Conservation (phyloP, 2,329 filamentous ascomycete species). For the Dryadomyces sulphureus region DNA sequence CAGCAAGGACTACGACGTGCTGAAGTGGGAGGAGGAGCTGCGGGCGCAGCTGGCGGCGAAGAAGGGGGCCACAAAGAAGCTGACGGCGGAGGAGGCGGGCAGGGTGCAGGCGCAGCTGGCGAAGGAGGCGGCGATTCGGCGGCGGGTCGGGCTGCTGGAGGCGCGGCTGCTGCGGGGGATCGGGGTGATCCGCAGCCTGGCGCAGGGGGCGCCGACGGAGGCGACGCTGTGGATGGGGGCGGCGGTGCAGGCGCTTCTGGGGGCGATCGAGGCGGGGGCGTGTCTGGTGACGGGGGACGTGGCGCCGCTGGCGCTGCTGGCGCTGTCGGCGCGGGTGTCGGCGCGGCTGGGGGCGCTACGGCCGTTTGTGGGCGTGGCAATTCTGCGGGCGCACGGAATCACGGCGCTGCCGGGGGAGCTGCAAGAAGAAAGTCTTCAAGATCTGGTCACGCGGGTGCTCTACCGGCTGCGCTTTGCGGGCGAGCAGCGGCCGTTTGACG, state of each 20-base stretch:
- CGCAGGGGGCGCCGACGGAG: conserved; percentile 78
- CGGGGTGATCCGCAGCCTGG: conserved; percentile 70
- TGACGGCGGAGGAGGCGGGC: conserved; percentile 73
- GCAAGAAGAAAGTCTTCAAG: conserved; percentile 66
- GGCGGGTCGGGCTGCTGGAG: conserved; percentile 54
- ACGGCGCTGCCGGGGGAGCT: conserved; percentile 58
- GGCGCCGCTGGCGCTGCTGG: conserved; percentile 64
- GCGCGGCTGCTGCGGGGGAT: conserved; percentile 66
- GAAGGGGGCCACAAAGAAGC: conserved; percentile 80
- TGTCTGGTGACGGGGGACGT: conserved; percentile 68
- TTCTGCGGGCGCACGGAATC: conserved; percentile 63
- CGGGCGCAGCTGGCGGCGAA: conserved; percentile 79
- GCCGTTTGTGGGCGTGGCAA: conserved; percentile 76
- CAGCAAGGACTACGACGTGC: conserved; percentile 83
- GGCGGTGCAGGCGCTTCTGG: conserved; percentile 58
- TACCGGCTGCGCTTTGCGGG: conserved; percentile 82
- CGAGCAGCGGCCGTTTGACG: conserved; percentile 88
- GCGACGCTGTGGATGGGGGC: conserved; percentile 77
- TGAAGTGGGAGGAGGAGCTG: conserved; percentile 95
- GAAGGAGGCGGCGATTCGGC: conserved; percentile 70
- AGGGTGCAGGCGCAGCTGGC: conserved; percentile 84
- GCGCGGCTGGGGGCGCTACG: conserved; percentile 60
- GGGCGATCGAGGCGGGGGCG: conserved; percentile 65
- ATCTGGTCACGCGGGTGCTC: conserved; percentile 72
- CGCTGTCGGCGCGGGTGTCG: conserved; percentile 62